A percentile compares a stretch with the other conserved stretches of the same genome.
These are phyloP conservation scores for Escovopsis sp. DNA, from an alignment of 2,329 filamentous ascomycete genomes.

Conservation along the genomic window DNA sequence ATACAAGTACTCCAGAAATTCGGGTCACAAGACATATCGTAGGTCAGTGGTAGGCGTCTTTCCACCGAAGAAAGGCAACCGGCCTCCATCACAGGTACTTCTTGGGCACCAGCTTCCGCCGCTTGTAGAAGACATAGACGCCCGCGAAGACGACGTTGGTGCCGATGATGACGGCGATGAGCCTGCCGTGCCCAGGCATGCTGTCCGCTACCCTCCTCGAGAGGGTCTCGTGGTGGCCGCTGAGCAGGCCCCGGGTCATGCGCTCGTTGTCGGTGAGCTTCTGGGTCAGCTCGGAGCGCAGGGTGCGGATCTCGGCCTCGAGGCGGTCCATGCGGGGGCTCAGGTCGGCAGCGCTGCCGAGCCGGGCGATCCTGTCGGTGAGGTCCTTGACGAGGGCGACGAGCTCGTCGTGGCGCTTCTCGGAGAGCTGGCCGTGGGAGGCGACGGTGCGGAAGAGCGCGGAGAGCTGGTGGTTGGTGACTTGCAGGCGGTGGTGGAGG, in stretches of 20 bases:
- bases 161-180: constrained; percentile 56
- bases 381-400: constrained; percentile 31
- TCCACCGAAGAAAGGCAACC: too few species aligned
- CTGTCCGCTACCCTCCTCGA: constrained; percentile 31
- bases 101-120: constrained; percentile 64
- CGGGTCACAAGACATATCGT: too few species aligned
- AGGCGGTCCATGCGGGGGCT: constrained; percentile 34
- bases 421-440: constrained; percentile 31
- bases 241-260: constrained; percentile 35
- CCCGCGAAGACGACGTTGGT: constrained; percentile 57
- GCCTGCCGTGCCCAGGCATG: constrained; percentile 32
- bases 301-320: constrained; percentile 40
- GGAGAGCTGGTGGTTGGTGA: constrained; percentile 51
- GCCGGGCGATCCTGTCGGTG: constrained; percentile 27
- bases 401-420: constrained; percentile 42
- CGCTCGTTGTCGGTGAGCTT: constrained; percentile 36
- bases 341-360: constrained; percentile 30
- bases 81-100: constrained; percentile 84
- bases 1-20: too few species aligned
- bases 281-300: constrained; percentile 38
- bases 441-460: constrained; percentile 44
- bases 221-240: constrained; percentile 33
- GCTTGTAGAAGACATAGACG: constrained; percentile 66
- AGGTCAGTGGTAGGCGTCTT: too few species aligned
- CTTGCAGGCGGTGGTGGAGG: constrained; percentile 69